A percentile compares a stretch with the other conserved stretches of the same genome.
Conservation (phyloP, 805 yeast species). For the Kluyveromyces starmeri region DNA sequence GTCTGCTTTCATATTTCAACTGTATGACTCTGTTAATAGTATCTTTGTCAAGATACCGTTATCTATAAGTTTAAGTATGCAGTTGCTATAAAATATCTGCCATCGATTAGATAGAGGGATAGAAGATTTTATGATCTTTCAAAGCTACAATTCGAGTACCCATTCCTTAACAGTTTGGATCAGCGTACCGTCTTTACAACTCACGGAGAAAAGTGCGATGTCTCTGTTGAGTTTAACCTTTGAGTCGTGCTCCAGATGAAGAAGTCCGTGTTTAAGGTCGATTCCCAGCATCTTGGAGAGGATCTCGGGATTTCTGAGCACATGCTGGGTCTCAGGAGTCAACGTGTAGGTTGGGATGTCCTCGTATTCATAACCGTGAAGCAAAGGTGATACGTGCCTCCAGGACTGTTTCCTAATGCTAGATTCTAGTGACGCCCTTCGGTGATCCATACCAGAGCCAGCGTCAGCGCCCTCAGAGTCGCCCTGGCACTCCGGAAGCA, state of each 20-base stretch:
- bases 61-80: no score
- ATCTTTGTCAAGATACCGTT: no score
- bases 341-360: constrained; percentile 11
- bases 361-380: constrained; percentile 14
- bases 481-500: constrained; percentile 5
- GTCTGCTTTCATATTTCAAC: no score
- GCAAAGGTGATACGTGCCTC: constrained; percentile 10
- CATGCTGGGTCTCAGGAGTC: constrained; percentile 12
- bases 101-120: no score
- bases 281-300: constrained; percentile 16
- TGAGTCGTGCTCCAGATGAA: constrained; percentile 10
- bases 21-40: no score
- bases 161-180: constrained; percentile 14
- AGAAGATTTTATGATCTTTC: no score
- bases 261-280: constrained; percentile 13
- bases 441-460: not conserved
- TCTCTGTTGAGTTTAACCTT: constrained; percentile 13
- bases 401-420: constrained; percentile 1
- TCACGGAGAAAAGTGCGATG: constrained; percentile 14
- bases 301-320: constrained; percentile 14
- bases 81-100: no score
- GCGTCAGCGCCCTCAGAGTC: not conserved
- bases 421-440: not conserved
- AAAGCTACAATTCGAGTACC: constrained; percentile 13
- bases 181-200: constrained; percentile 17